Evolutionary conservation across 2,329 filamentous ascomycete genomes (phyloP), one percentile per base, ranked within the genome.

Genomic region (Rhinocladiella mackenziei): DNA sequence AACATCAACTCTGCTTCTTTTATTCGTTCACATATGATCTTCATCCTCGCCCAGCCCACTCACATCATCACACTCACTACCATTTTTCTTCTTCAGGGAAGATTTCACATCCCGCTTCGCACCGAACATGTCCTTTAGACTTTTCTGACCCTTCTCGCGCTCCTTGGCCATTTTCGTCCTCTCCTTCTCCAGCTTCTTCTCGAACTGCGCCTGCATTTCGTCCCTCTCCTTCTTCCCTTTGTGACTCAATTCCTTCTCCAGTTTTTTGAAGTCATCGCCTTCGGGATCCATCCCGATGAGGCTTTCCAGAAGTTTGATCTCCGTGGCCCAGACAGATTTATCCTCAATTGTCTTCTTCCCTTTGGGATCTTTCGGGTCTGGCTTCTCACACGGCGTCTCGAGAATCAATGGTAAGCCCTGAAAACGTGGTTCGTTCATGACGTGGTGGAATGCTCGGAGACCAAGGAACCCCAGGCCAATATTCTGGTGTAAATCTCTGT

Each of bases 401-500:
- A 98, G 76, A 2, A 98, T 82, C 80, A 98, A 88, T 3, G 92
- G 92, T 58, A 96, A 67, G 18, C 80, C 80, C 55, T 84, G 77
- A 48, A 97, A 84, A 1, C 79, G 72, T 18, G 75, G 71, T 59
- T 88, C 81, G 64, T 97, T 97, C 73, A 97, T 83, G 48, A 98
- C 70, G 60, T 83, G 87, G 68, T 95, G 87, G 65, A 98, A 98
- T 2, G 89, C 86, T 15, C 86, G 78, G 11, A 98, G 75, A 1
- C 92, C 92, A 0, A 98, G 75, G 61, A 94, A 98, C 1, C 92
- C 92, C 0, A 89, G 94, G 18, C 92, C 92, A 52, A 98, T 97
- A 62, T 96, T 97, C 54, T 91, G 89, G 66, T 98, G 92, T 2
- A 97, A 69, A 62, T 98, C 92, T 29, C 89, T 80, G 54, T 88